Conservation (phyloP, 768 basidiomycete genomes). For the Phaeolepiota aurea region DNA sequence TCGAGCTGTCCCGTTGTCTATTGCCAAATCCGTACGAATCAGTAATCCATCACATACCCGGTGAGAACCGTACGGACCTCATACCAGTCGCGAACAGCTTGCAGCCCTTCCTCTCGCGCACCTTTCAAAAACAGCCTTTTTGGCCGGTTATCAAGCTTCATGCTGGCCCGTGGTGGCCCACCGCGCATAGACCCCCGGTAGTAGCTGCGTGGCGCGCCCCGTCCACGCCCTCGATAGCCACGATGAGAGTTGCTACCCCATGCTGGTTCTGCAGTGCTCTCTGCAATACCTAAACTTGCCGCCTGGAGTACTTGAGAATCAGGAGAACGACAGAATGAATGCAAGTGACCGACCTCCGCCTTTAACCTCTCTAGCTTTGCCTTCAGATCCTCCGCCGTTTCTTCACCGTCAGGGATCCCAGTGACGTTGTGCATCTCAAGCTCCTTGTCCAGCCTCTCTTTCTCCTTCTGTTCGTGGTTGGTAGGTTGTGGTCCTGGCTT, state of each 20-base stretch:
- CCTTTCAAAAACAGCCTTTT: conserved; percentile 74
- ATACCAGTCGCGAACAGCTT: conserved; percentile 75
- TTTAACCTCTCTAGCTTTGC: conserved; percentile 71
- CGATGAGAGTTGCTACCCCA: conserved; percentile 46
- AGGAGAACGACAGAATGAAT: conserved; percentile 1
- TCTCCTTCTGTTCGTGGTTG: conserved; percentile 48
- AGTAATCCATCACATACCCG: conserved; percentile 8
- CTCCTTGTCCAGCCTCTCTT: conserved; percentile 73
- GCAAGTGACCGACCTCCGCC: conserved; percentile 51
- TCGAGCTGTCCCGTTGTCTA: conserved; percentile 70
- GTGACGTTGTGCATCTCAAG: conserved; percentile 57
- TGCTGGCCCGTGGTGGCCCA: conserved; percentile 57
- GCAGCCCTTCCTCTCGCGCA: conserved; percentile 38
- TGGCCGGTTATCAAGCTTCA: conserved; percentile 89
- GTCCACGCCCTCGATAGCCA: conserved; percentile 60
- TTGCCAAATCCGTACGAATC: neutral
- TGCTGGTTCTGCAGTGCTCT: conserved; percentile 30
- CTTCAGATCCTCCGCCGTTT: conserved; percentile 61
- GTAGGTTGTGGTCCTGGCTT: conserved; percentile 13
- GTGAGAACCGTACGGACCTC: conserved; percentile 39
- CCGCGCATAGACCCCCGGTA: conserved; percentile 61
- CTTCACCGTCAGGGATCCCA: conserved; percentile 27
- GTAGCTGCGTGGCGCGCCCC: conserved; percentile 53
- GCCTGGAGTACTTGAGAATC: conserved; percentile 43
- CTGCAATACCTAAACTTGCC: conserved; percentile 63